phyloP scores from a whole-genome alignment of 192 early-diverging fungal species.

The Helicostylum pulchrum region DNA sequence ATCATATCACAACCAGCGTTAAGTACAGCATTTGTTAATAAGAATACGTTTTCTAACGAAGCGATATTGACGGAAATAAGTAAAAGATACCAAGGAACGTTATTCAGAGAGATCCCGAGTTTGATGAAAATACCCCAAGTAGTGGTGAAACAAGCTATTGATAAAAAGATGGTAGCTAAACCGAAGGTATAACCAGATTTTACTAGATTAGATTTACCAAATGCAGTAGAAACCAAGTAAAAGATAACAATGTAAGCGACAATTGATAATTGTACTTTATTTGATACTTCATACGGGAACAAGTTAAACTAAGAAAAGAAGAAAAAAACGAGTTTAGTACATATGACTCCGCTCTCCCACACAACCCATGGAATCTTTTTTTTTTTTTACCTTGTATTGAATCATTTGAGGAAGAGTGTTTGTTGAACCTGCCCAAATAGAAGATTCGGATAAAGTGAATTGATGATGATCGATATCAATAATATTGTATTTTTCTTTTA shows the following conservation, averaged over 20 bases:
- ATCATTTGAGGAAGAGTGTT: background rate
- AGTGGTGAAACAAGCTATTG: conserved; percentile 59
- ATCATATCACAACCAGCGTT: conserved; percentile 65
- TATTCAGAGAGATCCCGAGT: conserved; percentile 52
- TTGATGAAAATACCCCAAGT: conserved; percentile 62
- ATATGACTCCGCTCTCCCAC: background rate
- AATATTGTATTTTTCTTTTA: background rate
- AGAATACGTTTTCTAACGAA: conserved; percentile 76
- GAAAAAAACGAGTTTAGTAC: background rate
- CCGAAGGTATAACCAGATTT: conserved; percentile 76
- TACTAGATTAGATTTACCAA: conserved; percentile 65
- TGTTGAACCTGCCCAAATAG: background rate
- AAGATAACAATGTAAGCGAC: conserved; percentile 64
- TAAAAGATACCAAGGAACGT: conserved; percentile 66
- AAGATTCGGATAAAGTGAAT: background rate
- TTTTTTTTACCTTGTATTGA: conserved; percentile 25
- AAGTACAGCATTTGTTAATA: conserved; percentile 70
- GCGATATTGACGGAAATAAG: conserved; percentile 67
- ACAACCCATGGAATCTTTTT: background rate
- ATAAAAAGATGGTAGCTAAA: conserved; percentile 62
- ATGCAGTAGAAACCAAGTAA: conserved; percentile 63
- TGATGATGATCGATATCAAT: background rate
- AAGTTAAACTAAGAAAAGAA: conserved; percentile 12
- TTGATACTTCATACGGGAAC: conserved; percentile 29
- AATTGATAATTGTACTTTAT: conserved; percentile 38